phyloP scores from a whole-genome alignment of 1,139 yeast genomes.

The Sporopachydermia cereana region DNA sequence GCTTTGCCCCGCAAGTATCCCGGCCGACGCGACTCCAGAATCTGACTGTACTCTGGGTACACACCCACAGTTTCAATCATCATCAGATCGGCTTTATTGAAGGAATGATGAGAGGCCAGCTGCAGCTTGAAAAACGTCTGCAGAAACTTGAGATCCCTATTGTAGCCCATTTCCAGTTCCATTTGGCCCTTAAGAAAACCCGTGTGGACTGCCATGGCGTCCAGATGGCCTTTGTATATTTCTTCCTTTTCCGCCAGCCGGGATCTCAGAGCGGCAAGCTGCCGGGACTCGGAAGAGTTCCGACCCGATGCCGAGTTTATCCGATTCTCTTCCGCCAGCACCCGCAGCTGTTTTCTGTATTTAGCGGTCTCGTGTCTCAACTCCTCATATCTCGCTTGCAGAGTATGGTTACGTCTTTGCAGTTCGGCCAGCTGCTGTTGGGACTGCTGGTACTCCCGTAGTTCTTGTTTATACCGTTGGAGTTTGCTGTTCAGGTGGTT shows the following conservation, averaged over 20 bases:
- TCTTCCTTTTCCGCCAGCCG: conserved; percentile 29
- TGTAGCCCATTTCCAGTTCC: conserved; percentile 22
- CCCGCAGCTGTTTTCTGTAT: too few species aligned
- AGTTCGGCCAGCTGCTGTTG: too few species aligned
- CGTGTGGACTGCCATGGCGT: conserved; percentile 15
- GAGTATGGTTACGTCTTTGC: too few species aligned
- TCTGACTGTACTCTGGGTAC: conserved; percentile 33
- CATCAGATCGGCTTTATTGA: conserved; percentile 31
- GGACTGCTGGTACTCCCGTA: too few species aligned
- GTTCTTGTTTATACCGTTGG: too few species aligned
- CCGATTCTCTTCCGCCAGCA: too few species aligned
- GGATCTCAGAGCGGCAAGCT: conserved; percentile 24
- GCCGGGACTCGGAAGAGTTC: too few species aligned
- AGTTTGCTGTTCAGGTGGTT: conserved; percentile 10
- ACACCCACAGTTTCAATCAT: conserved; percentile 38
- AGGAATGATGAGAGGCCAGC: conserved; percentile 32
- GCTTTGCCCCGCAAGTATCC: conserved; percentile 18
- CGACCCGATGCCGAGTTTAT: too few species aligned
- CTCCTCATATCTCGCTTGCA: too few species aligned
- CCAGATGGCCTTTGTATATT: conserved; percentile 24
- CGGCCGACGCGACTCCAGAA: conserved; percentile 12
- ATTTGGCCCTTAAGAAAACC: conserved; percentile 14
- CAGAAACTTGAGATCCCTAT: conserved; percentile 41
- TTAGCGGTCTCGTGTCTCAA: too few species aligned
- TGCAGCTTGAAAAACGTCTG: conserved; percentile 37